Percentiles rank a stretch among this genome's conserved stretches.
Conservation (phyloP, 306 rosid genomes). For the Prunus mume region DNA sequence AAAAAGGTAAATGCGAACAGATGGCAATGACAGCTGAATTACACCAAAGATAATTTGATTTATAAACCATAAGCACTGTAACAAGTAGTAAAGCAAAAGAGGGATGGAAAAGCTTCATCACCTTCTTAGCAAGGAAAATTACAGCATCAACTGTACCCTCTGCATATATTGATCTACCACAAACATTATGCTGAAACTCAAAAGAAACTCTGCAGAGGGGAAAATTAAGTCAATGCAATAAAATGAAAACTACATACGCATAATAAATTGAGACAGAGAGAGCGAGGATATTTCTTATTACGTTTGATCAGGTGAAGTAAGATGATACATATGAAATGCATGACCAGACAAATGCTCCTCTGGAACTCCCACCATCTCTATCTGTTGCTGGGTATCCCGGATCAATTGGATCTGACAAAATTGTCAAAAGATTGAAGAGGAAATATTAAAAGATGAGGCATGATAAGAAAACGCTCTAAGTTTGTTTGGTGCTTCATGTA, state of each 20-base stretch:
- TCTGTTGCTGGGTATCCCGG: slow-evolving; percentile 74
- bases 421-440: slow-evolving; percentile 6
- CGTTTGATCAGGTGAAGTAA: slow-evolving; percentile 81
- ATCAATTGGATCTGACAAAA: slow-evolving; percentile 62
- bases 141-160: slow-evolving; percentile 93
- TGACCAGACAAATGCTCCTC: slow-evolving; percentile 85
- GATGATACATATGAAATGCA: slow-evolving; percentile 88
- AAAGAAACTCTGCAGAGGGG: slow-evolving; percentile 72
- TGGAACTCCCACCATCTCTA: slow-evolving; percentile 89
- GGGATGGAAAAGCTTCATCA: slow-evolving; percentile 25
- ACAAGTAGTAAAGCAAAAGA: slow-evolving; percentile 13
- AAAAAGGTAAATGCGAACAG: not conserved
- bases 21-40: not conserved
- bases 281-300: slow-evolving; percentile 30
- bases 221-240: slow-evolving; percentile 3
- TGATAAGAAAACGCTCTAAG: not conserved
- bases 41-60: not conserved
- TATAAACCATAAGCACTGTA: not conserved
- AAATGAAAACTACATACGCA: slow-evolving; percentile 3
- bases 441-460: not conserved
- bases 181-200: slow-evolving; percentile 94
- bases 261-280: slow-evolving; percentile 1
- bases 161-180: slow-evolving; percentile 93
- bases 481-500: not conserved
- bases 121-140: slow-evolving; percentile 83